Percentiles rank a stretch among this genome's conserved stretches.
Evolutionary conservation across 306 rosid species (phyloP).

Genomic region (Quercus rubra): DNA sequence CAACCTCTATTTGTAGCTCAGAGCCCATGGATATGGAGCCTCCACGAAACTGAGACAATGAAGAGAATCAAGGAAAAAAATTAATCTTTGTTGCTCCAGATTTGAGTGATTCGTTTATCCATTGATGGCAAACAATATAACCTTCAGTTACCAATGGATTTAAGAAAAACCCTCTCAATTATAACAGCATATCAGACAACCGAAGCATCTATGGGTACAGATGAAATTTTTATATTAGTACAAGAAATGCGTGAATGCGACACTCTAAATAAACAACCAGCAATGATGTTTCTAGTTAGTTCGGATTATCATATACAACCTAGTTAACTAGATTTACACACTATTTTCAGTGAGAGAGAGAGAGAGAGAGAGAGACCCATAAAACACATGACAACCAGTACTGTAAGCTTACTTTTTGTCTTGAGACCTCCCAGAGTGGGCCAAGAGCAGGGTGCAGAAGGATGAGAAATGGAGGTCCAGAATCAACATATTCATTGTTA

Average conservation of each 20-base stretch:
- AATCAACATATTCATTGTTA: constrained; percentile 65
- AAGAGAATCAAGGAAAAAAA: constrained; percentile 11
- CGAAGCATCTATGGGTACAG: background rate
- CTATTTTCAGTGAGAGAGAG: background rate
- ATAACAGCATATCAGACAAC: background rate
- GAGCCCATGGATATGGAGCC: constrained; percentile 86
- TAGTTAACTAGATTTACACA: background rate
- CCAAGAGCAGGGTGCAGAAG: constrained; percentile 97
- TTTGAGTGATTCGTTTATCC: background rate
- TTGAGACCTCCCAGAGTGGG: constrained; percentile 93
- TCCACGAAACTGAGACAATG: constrained; percentile 59
- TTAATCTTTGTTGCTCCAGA: constrained; percentile 9
- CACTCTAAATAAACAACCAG: background rate
- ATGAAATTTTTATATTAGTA: constrained; percentile 1
- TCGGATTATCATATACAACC: background rate
- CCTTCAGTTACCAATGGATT: background rate
- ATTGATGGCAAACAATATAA: background rate
- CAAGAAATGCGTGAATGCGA: background rate
- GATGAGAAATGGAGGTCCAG: constrained; percentile 92
- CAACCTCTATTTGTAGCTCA: constrained; percentile 85
- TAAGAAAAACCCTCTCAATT: background rate
- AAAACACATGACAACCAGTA: constrained; percentile 1
- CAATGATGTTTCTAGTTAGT: background rate
- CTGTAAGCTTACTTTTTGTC: constrained; percentile 64
- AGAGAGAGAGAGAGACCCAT: background rate